A percentile compares a stretch with the other conserved stretches of the same genome.
Conservation (phyloP, 2,329 filamentous ascomycete genomes). For the Grosmannia clavigera region DNA sequence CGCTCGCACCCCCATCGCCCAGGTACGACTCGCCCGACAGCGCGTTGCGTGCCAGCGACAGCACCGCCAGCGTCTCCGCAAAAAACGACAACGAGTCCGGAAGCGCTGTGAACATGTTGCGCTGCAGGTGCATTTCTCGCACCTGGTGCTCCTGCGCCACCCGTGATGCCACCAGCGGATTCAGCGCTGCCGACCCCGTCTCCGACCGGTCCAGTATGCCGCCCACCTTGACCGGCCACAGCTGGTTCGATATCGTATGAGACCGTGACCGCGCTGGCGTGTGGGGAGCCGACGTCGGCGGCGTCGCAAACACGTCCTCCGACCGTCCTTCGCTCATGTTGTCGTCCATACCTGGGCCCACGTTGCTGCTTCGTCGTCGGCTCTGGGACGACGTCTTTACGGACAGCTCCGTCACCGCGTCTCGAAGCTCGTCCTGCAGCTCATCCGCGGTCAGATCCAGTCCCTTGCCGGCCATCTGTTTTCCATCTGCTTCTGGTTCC, state of each 20-base stretch:
- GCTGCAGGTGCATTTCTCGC: slow-evolving; percentile 54
- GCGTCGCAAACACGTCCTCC: slow-evolving; percentile 47
- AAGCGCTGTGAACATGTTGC: slow-evolving; percentile 61
- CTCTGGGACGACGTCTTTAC: not conserved
- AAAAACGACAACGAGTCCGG: slow-evolving; percentile 62
- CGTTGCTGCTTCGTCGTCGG: slow-evolving; percentile 2
- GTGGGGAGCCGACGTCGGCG: slow-evolving; percentile 39
- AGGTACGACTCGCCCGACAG: slow-evolving; percentile 55
- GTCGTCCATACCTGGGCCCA: slow-evolving; percentile 6
- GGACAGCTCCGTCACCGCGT: slow-evolving; percentile 8
- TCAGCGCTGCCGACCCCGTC: slow-evolving; percentile 48
- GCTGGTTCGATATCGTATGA: slow-evolving; percentile 32
- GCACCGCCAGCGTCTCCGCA: slow-evolving; percentile 53
- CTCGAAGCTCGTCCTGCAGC: slow-evolving; percentile 7
- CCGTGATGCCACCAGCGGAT: slow-evolving; percentile 43
- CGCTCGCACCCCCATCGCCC: slow-evolving; percentile 23
- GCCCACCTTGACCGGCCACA: slow-evolving; percentile 44
- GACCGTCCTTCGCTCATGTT: slow-evolving; percentile 33
- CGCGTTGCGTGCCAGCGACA: slow-evolving; percentile 68
- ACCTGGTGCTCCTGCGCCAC: slow-evolving; percentile 39
- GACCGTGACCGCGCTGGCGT: slow-evolving; percentile 37
- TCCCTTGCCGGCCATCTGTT: not conserved
- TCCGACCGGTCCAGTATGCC: slow-evolving; percentile 59
- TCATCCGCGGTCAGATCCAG: not conserved
- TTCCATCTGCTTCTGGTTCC: slow-evolving; percentile 20